Percentiles rank a stretch among this genome's conserved stretches.
Conservation (phyloP, 305 asterid species). For the Galium porrigens region DNA sequence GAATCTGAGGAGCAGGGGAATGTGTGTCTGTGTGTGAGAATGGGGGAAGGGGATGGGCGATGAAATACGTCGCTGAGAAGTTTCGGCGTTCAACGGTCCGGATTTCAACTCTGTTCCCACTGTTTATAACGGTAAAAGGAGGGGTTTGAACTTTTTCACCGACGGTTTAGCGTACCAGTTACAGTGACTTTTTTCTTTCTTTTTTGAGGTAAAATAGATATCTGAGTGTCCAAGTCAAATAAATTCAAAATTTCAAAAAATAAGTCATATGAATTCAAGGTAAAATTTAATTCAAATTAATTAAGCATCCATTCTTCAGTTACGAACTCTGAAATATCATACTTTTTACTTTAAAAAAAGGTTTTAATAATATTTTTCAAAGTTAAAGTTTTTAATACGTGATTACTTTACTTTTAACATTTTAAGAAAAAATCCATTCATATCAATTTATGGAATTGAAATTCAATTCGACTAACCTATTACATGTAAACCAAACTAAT, state of each 20-base stretch:
- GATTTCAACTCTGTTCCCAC: conserved; percentile 24
- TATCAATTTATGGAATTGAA: too few species aligned
- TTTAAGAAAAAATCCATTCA: too few species aligned
- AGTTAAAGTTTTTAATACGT: too few species aligned
- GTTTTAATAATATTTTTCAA: too few species aligned
- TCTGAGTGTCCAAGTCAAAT: not conserved
- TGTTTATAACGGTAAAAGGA: conserved; percentile 4
- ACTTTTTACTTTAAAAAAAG: too few species aligned
- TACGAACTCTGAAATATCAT: too few species aligned
- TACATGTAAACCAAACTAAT: too few species aligned
- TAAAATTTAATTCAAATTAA: not conserved
- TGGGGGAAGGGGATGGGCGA: conserved; percentile 13
- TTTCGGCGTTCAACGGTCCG: conserved; percentile 37
- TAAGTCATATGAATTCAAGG: not conserved
- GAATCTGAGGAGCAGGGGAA: conserved; percentile 17
- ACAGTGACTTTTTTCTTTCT: not conserved
- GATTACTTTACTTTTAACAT: too few species aligned
- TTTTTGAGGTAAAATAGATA: too few species aligned
- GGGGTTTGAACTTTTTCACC: conserved; percentile 4
- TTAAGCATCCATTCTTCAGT: not conserved
- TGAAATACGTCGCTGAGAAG: conserved; percentile 24
- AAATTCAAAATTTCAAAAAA: not conserved
- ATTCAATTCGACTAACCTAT: too few species aligned
- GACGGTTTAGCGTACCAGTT: not conserved
- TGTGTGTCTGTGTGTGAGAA: conserved; percentile 18